Percentiles rank a stretch among this genome's conserved stretches.
Evolutionary conservation across 2,329 filamentous ascomycete species (phyloP).

Genomic region (Ceratocystiopsis minuta): DNA sequence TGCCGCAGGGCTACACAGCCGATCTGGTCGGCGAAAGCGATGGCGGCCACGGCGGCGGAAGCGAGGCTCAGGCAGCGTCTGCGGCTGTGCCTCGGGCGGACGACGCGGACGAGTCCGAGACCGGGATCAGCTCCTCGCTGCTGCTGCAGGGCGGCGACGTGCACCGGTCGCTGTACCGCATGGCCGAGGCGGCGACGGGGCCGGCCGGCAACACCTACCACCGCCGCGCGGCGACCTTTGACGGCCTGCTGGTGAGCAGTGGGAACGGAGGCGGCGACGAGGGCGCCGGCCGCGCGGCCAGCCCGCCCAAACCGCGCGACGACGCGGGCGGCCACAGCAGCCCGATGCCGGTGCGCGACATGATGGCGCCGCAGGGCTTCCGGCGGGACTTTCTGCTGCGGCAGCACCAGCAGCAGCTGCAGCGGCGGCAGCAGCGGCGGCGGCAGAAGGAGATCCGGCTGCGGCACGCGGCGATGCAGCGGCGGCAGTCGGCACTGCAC

Average conservation of each 20-base stretch:
- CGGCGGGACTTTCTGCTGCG: conserved; percentile 26
- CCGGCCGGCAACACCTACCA: neutral
- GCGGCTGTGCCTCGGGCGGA: conserved; percentile 7
- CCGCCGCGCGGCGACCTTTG: conserved; percentile 49
- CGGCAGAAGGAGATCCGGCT: conserved; percentile 11
- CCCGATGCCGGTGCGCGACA: conserved; percentile 11
- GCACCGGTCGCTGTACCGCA: conserved; percentile 60
- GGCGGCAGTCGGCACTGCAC: conserved; percentile 6
- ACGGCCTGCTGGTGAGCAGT: conserved; percentile 19
- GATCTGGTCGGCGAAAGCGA: conserved; percentile 12
- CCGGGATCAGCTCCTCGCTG: conserved; percentile 39
- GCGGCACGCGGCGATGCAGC: conserved; percentile 13
- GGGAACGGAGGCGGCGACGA: neutral
- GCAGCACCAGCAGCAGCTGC: conserved; percentile 15
- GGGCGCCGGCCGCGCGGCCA: conserved; percentile 5
- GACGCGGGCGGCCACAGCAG: conserved; percentile 13
- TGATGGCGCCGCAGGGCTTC: conserved; percentile 29
- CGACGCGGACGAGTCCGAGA: conserved; percentile 9
- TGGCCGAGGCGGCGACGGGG: conserved; percentile 34
- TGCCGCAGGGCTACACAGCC: conserved; percentile 18
- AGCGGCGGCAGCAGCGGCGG: conserved; percentile 19
- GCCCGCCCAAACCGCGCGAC: no score
- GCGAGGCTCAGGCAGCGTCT: neutral
- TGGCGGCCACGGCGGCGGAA: no score
- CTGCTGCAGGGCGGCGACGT: conserved; percentile 60